These are phyloP conservation scores for Rubroshorea leprosula DNA, from an alignment of 345 rosid genomes.

Conservation along the genomic window DNA sequence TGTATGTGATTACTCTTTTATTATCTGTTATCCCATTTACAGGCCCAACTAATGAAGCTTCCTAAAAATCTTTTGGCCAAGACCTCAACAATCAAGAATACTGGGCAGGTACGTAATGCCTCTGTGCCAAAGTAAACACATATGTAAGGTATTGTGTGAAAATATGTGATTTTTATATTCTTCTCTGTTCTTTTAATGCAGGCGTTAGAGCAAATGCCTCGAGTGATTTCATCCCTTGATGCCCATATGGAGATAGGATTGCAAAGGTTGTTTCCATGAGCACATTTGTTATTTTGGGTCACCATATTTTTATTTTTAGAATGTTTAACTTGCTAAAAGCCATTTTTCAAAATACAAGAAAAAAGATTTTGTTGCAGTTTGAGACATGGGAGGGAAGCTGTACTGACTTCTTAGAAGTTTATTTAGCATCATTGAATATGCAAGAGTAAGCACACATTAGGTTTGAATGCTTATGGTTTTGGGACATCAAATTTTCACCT, in stretches of 20 bases:
- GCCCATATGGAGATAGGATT: slow-evolving; percentile 75
- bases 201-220: slow-evolving; percentile 82
- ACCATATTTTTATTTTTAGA: neutral
- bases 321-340: neutral
- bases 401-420: neutral
- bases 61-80: slow-evolving; percentile 82
- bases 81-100: slow-evolving; percentile 60
- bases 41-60: slow-evolving; percentile 62
- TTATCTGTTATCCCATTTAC: slow-evolving; percentile 17
- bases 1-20: neutral
- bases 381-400: neutral
- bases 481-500: neutral
- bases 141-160: neutral
- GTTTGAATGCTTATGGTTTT: neutral
- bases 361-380: neutral
- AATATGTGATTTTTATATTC: neutral
- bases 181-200: slow-evolving; percentile 18
- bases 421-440: neutral
- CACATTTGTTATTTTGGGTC: neutral
- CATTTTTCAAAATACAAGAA: neutral
- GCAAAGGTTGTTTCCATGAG: slow-evolving; percentile 37
- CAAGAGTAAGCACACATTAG: neutral
- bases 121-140: neutral
- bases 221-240: slow-evolving; percentile 65
- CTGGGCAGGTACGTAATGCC: slow-evolving; percentile 51